Evolutionary conservation across 805 yeast species (phyloP).

Genomic region (Pichia pseudocactophila): DNA sequence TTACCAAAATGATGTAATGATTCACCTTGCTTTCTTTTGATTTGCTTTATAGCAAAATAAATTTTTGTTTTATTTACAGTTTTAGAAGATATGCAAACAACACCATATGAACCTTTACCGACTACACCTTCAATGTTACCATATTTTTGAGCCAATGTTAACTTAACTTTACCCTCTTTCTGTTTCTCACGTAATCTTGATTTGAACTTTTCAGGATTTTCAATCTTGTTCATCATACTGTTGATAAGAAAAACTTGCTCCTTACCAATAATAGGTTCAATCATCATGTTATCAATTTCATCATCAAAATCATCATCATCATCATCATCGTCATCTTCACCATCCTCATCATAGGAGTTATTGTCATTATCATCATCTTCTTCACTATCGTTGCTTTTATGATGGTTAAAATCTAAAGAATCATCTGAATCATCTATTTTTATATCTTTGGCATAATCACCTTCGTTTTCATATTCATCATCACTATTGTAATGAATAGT

Average conservation of each 20-base stretch:
- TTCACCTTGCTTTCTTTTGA: conserved; percentile 55
- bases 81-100: conserved; percentile 36
- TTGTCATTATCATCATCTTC: conserved; percentile 16
- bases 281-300: conserved; percentile 31
- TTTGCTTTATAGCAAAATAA: conserved; percentile 70
- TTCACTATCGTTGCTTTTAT: conserved; percentile 22
- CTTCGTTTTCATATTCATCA: conserved; percentile 11
- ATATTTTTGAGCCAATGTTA: conserved; percentile 36
- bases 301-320: conserved; percentile 29
- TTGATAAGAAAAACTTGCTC: conserved; percentile 41
- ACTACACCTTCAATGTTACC: conserved; percentile 43
- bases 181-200: conserved; percentile 19
- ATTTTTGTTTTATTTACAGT: conserved; percentile 31
- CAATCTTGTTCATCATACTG: conserved; percentile 38
- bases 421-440: not conserved
- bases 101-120: conserved; percentile 42
- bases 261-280: conserved; percentile 42
- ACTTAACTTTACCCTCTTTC: conserved; percentile 21
- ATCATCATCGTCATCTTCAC: conserved; percentile 23
- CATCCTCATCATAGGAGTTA: conserved; percentile 10
- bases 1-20: conserved; percentile 48
- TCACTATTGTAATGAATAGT: conserved; percentile 9
- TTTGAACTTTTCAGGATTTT: conserved; percentile 30
- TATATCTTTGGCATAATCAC: conserved; percentile 9
- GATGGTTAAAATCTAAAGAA: conserved; percentile 11